Conservation (phyloP, 2,329 filamentous ascomycete species). For the Epichloe bromicola region DNA sequence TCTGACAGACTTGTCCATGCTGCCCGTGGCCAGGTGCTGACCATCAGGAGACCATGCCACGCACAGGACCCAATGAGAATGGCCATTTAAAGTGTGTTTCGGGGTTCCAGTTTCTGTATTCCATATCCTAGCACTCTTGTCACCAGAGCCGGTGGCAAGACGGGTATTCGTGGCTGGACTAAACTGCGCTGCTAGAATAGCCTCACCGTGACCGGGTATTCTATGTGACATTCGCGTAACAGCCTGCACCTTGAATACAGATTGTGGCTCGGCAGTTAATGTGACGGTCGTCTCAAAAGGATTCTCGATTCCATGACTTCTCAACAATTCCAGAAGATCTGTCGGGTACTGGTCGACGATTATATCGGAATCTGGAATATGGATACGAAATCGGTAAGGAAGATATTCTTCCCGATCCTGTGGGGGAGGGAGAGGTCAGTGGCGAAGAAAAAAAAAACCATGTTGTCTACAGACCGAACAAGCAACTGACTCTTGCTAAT, state of each 20-base stretch:
- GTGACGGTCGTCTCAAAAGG: constrained; percentile 43
- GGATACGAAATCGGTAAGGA: constrained; percentile 49
- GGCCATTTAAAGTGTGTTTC: constrained; percentile 71
- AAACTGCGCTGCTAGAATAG: constrained; percentile 83
- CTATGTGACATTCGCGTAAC: constrained; percentile 81
- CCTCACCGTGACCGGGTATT: constrained; percentile 83
- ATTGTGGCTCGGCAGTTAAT: constrained; percentile 62
- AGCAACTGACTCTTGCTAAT: constrained; percentile 49
- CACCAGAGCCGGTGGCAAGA: constrained; percentile 80
- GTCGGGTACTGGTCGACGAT: constrained; percentile 43
- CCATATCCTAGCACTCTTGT: constrained; percentile 86
- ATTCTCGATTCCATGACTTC: constrained; percentile 42
- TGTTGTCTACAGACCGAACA: not conserved
- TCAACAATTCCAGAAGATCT: constrained; percentile 41
- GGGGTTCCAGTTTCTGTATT: constrained; percentile 90
- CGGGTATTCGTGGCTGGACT: constrained; percentile 64
- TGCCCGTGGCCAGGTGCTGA: constrained; percentile 69
- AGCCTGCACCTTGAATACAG: constrained; percentile 84
- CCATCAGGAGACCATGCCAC: constrained; percentile 83
- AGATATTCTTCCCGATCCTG: constrained; percentile 44
- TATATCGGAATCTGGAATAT: constrained; percentile 39
- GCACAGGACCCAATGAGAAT: constrained; percentile 79
- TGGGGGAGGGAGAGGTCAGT: not conserved
- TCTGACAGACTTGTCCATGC: constrained; percentile 85
- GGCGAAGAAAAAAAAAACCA: not conserved